Evolutionary conservation across 148 eudicot species (phyloP), one percentile per base, ranked within the genome.

Genomic region (Silene conica): DNA sequence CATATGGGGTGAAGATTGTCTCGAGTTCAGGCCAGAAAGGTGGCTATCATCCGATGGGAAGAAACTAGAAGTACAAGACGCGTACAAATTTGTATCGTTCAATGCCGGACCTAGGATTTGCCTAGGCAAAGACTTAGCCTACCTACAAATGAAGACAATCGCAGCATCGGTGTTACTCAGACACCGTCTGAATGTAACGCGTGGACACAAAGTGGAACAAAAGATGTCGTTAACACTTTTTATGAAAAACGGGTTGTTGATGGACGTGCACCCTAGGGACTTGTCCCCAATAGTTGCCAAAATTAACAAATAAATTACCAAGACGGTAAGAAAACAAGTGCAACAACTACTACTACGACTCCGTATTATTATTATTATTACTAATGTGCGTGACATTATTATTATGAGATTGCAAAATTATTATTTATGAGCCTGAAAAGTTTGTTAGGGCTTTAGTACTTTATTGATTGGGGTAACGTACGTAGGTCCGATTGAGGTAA

Each of bases 31-130:
- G 71, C 98, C 98, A 0, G 98, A 93, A 28, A 84, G 98, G 61
- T 93, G 98, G 98, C 20, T 93, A 9, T 86, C 98, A 0, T 43
- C 78, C 0, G 90, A 89, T 15, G 92, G 84, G 0, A 82, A 70
- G 15, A 85, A 34, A 50, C 74, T 85, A 1, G 89, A 88, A 45
- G 8, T 78, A 0, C 78, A 85, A 12, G 97, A 93, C 66, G 54
- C 87, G 20, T 93, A 73, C 59, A 85, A 80, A 45, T 93, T 93
- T 18, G 98, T 91, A 7, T 81, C 98, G 19, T 93, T 93, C 69
- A 93, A 93, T 64, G 98, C 94, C 0, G 98, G 98, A 2, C 98
- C 98, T 0, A 86, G 98, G 73, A 86, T 91, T 20, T 93, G 98
- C 66, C 64, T 93, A 15, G 98, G 98, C 0, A 93, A 89, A 70